A percentile compares a stretch with the other conserved stretches of the same genome.
Conservation (phyloP, 1,284 basidiomycete species). For the Irpex sp. region DNA sequence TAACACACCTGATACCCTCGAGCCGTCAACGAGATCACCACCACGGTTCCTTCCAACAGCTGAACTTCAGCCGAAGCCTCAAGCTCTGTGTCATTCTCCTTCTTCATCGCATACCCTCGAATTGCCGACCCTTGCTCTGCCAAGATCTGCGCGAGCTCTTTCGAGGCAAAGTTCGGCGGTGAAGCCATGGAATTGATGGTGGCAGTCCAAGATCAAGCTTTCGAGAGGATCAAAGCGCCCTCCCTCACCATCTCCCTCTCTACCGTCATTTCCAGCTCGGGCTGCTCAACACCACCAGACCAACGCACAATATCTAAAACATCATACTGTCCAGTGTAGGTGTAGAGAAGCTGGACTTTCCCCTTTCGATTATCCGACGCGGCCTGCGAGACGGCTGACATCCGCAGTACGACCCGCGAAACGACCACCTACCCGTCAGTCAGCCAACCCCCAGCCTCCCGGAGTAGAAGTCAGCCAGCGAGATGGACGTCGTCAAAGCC, state of each 20-base stretch:
- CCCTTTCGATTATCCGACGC: background rate
- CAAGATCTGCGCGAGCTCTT: constrained; percentile 52
- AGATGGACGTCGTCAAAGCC: constrained; percentile 95
- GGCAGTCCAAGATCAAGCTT: background rate
- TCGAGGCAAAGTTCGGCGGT: background rate
- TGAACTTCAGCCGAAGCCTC: constrained; percentile 52
- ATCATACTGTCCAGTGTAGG: too few species aligned
- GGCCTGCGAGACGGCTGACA: background rate
- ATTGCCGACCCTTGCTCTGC: constrained; percentile 60
- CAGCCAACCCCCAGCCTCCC: background rate
- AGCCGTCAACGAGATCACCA: constrained; percentile 46
- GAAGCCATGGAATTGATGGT: background rate
- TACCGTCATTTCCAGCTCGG: too few species aligned
- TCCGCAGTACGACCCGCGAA: background rate
- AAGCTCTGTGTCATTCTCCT: constrained; percentile 28
- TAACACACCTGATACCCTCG: constrained; percentile 48
- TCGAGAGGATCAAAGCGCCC: too few species aligned
- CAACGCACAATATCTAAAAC: too few species aligned
- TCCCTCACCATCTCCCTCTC: too few species aligned
- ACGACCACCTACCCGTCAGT: background rate
- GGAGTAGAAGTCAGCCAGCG: background rate
- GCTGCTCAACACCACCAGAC: too few species aligned
- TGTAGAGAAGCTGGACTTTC: background rate
- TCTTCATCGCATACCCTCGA: constrained; percentile 37
- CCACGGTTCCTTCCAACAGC: constrained; percentile 48